Evolutionary conservation across 371 early-diverging fungal species (phyloP), one percentile per base, ranked within the genome.

Genomic region (Mortierella polycephala): DNA sequence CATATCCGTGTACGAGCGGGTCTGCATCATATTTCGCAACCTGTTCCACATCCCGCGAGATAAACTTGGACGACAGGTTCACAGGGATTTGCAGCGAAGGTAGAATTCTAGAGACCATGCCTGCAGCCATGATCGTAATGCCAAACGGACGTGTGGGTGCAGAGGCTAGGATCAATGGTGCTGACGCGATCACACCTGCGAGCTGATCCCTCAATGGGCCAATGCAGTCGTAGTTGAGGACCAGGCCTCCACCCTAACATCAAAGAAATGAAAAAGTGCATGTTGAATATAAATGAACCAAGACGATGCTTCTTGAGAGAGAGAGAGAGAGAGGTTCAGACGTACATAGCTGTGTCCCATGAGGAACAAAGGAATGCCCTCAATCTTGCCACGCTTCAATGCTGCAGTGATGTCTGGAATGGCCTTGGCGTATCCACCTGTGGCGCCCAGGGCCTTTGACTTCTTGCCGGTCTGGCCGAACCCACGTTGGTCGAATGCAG

Each of bases 311-410:
- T 37, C 9, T n/a, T 1, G 13, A 20, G 10, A 42, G 14, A 21
- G 37, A 45, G 18, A 37, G 23, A 11, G 3, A 45, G 41, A 0
- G 5, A 14, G 13, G 13, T 23, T 16, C 42, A 18, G 39, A 45
- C 74, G 62, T 85, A 88, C 88, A 85, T 89, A 89, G 51, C 87
- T 87, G 59, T 91, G 91, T 7, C 91, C 92, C 82, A 90, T 85
- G 14, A 92, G 62, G 57, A 91, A 85, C 40, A 87, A 74, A 7
- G 91, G 90, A 7, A 84, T 47, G 23, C 81, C 83, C 16, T 81
- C 63, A 14, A 81, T 61, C 50, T 88, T 74, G 9, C 67, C 65
- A 2, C 83, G 81, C 30, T 83, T 30, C 18, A 91, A 57, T 30
- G 87, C 85, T n/a, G 84, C 79, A 59, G 89, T 86, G 49, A 91